Percentiles rank a stretch among this genome's conserved stretches.
These are phyloP conservation scores for Evernia prunastri DNA, from an alignment of 495 filamentous ascomycete genomes.

Conservation along the genomic window DNA sequence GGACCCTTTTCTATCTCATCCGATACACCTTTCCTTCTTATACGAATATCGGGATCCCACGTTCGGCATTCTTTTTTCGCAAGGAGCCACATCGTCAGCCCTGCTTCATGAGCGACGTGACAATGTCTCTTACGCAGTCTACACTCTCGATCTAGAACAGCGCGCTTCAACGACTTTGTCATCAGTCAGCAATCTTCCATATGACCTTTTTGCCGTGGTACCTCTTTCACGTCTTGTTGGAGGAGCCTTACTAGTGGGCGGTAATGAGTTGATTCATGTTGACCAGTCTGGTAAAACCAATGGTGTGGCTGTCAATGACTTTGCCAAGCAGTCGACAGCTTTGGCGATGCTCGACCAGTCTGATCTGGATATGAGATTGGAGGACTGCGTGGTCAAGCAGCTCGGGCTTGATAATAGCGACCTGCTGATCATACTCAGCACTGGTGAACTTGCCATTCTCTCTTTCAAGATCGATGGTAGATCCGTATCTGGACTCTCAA, in stretches of 20 bases:
- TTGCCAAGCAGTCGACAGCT: slow-evolving; percentile 68
- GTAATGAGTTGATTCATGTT: slow-evolving; percentile 88
- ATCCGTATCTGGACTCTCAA: slow-evolving; percentile 75
- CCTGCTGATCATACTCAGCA: slow-evolving; percentile 72
- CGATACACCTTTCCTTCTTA: slow-evolving; percentile 86
- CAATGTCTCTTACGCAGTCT: slow-evolving; percentile 80
- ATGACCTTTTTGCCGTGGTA: slow-evolving; percentile 80
- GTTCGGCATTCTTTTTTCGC: slow-evolving; percentile 85
- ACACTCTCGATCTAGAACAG: slow-evolving; percentile 90
- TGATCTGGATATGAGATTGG: slow-evolving; percentile 69
- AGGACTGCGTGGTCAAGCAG: slow-evolving; percentile 72
- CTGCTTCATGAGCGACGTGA: slow-evolving; percentile 75
- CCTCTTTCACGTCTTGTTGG: slow-evolving; percentile 81
- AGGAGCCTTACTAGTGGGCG: slow-evolving; percentile 77
- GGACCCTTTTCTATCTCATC: slow-evolving; percentile 78
- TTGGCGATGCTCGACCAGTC: slow-evolving; percentile 83
- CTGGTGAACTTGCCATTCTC: slow-evolving; percentile 67
- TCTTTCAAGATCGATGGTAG: slow-evolving; percentile 87
- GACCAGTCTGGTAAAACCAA: slow-evolving; percentile 92
- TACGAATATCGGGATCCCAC: slow-evolving; percentile 97
- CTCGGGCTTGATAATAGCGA: slow-evolving; percentile 70
- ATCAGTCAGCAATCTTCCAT: slow-evolving; percentile 76
- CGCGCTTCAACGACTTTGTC: slow-evolving; percentile 88
- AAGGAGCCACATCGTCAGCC: slow-evolving; percentile 60
- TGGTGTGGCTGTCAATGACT: slow-evolving; percentile 89